These are phyloP conservation scores for Phyllosticta citribraziliensis DNA, from an alignment of 2,329 filamentous ascomycete genomes.

Conservation along the genomic window DNA sequence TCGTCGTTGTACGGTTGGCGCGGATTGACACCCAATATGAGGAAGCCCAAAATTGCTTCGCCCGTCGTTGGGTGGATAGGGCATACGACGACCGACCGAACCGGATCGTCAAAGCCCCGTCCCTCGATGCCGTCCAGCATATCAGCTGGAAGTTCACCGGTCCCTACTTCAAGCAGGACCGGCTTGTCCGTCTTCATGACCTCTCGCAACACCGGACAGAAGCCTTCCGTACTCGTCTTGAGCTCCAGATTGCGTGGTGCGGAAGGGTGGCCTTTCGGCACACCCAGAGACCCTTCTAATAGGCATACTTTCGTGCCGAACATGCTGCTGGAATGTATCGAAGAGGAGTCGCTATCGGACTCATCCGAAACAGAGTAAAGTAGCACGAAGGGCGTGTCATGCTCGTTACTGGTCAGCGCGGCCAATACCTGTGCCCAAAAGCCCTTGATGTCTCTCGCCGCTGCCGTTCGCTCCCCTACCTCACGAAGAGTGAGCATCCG, in stretches of 20 bases:
- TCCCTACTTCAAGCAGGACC: slow-evolving; percentile 56
- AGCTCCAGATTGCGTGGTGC: slow-evolving; percentile 58
- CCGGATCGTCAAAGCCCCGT: slow-evolving; percentile 62
- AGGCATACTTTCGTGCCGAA: slow-evolving; percentile 52
- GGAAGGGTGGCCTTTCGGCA: slow-evolving; percentile 53
- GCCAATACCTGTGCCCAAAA: slow-evolving; percentile 65
- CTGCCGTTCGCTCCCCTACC: slow-evolving; percentile 64
- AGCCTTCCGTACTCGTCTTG: slow-evolving; percentile 58
- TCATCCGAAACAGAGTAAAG: slow-evolving; percentile 69
- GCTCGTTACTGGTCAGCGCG: slow-evolving; percentile 63
- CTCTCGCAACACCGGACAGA: slow-evolving; percentile 65
- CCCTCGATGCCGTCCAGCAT: slow-evolving; percentile 59
- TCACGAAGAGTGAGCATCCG: slow-evolving; percentile 71
- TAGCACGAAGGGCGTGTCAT: slow-evolving; percentile 66
- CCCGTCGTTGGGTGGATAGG: slow-evolving; percentile 69
- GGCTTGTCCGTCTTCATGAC: slow-evolving; percentile 60
- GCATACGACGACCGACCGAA: slow-evolving; percentile 62
- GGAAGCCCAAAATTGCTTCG: slow-evolving; percentile 65
- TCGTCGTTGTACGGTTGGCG: slow-evolving; percentile 70
- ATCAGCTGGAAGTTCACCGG: slow-evolving; percentile 53
- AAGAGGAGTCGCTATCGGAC: slow-evolving; percentile 59
- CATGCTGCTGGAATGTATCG: slow-evolving; percentile 58
- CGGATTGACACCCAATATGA: slow-evolving; percentile 71
- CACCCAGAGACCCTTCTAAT: slow-evolving; percentile 64
- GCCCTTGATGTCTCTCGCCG: slow-evolving; percentile 59